Base-by-base conservation (phyloP, 805 yeast genomes). In the Brettanomyces sp. region DNA sequence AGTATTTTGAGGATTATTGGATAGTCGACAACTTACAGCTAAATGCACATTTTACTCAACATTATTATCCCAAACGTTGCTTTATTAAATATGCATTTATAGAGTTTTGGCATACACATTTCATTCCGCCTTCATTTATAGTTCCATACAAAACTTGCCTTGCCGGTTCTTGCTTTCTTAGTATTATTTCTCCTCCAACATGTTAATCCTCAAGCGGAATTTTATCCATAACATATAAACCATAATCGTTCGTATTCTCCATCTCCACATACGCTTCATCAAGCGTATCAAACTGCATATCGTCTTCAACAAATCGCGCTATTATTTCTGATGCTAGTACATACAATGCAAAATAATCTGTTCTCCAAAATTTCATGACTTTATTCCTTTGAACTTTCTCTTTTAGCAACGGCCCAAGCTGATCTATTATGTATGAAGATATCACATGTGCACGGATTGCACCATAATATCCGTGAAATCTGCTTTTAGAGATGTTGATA, bases 271-370 rank as follows among this genome's bases (percentile, higher is more conserved):
- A 74, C 0, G 82, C 83, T 22, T 64, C 61, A 2, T 64, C 70
- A 13, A 71, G 51, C n/a, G 60, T 54, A 3, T 58, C 42, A 12
- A 35, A 67, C 47, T 2, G 53, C 46, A 59, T 68, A 52, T 80
- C 82, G 3, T 72, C 69, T 56, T 70, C 67, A 6, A 76, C 72
- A 21, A 80, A 53, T 30, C 78, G 62, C 5, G 77, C 62, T 4
- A 80, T 68, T 5, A 83, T 58, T 52, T 83, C 90, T 25, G 83
- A 80, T 6, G 85, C 79, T 23, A 84, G 58, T 1, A 82, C 80
- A 53, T 76, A 79, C 14, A 74, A 68, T 3, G 73, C 62, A 56
- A 81, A 84, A 45, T 75, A 74, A 22, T 70, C 68, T 1, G 67
- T 53, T 2, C 84, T 76, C 86, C 88, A 82, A 66, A 79, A 83